phyloP scores from a whole-genome alignment of 1,284 basidiomycete genomes.

The Ganoderma sinense region DNA sequence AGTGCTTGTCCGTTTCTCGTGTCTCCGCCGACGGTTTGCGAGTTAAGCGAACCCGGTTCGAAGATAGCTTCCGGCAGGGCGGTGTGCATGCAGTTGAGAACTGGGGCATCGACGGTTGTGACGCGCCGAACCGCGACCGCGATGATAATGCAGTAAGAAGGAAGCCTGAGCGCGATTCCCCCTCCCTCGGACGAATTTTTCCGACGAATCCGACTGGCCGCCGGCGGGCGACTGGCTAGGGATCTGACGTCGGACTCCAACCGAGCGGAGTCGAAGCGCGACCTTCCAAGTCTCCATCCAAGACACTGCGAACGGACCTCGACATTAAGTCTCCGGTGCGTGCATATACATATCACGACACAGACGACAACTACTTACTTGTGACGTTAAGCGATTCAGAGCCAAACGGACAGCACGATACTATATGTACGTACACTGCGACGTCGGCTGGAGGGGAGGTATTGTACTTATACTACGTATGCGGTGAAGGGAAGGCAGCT shows the following conservation, averaged over 20 bases:
- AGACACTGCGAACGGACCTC: not conserved
- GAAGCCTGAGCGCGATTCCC: not conserved
- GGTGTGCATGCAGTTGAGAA: not conserved
- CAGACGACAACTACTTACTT: slow-evolving; percentile 15
- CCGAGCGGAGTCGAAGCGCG: not conserved
- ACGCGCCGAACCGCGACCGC: not conserved
- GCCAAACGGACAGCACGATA: not conserved
- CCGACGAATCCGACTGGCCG: slow-evolving; percentile 2
- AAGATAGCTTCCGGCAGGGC: not conserved
- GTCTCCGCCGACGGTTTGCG: slow-evolving; percentile 1
- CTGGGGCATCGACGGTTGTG: not conserved
- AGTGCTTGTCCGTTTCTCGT: not conserved
- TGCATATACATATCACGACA: slow-evolving; percentile 8
- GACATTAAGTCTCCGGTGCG: not conserved
- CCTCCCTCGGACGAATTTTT: not conserved
- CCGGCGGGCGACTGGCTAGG: not conserved
- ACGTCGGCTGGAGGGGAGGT: not conserved
- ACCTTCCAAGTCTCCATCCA: not conserved
- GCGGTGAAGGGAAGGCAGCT: not conserved
- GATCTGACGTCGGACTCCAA: not conserved
- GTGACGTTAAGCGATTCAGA: slow-evolving; percentile 1
- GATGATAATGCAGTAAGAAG: not conserved
- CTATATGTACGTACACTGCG: not conserved
- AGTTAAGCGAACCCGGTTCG: not conserved
- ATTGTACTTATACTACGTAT: not conserved